phyloP scores from a whole-genome alignment of 495 filamentous ascomycete genomes.

The Astrocystis sublimbata region DNA sequence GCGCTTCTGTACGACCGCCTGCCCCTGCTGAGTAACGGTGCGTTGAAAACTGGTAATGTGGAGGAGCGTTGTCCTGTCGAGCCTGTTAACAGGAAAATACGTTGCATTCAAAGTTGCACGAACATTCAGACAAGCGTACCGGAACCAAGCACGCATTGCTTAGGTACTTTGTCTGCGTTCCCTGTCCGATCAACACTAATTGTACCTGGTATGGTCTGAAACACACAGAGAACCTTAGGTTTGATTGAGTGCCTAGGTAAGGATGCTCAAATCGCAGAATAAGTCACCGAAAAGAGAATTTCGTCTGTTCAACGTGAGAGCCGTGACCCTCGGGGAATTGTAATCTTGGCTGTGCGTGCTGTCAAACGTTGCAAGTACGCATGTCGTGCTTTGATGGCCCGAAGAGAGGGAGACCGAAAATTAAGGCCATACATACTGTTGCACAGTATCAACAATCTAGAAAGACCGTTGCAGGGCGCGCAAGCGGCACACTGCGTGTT shows the following conservation, averaged over 20 bases:
- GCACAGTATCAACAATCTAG: too few species aligned
- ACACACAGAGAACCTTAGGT: too few species aligned
- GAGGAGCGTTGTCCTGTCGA: neutral
- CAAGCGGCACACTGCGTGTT: too few species aligned
- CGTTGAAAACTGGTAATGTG: neutral
- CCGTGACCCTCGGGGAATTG: neutral
- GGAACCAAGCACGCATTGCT: neutral
- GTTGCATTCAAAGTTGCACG: conserved; percentile 15
- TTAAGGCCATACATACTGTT: too few species aligned
- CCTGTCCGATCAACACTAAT: neutral
- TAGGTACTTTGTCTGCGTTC: neutral
- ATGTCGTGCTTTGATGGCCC: neutral
- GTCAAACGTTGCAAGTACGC: neutral
- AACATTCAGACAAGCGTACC: too few species aligned
- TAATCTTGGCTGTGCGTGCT: neutral
- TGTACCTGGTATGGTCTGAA: too few species aligned
- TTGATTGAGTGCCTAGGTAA: too few species aligned
- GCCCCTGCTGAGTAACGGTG: conserved; percentile 5
- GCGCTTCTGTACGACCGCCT: neutral
- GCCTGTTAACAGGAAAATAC: conserved; percentile 4
- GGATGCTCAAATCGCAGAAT: neutral
- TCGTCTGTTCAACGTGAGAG: neutral
- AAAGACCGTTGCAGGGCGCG: too few species aligned
- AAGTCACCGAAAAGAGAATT: neutral
- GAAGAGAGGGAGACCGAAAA: too few species aligned